Evolutionary conservation across 2,329 filamentous ascomycete species (phyloP), one percentile per base, ranked within the genome.

Genomic region (Sporothrix mexicana): DNA sequence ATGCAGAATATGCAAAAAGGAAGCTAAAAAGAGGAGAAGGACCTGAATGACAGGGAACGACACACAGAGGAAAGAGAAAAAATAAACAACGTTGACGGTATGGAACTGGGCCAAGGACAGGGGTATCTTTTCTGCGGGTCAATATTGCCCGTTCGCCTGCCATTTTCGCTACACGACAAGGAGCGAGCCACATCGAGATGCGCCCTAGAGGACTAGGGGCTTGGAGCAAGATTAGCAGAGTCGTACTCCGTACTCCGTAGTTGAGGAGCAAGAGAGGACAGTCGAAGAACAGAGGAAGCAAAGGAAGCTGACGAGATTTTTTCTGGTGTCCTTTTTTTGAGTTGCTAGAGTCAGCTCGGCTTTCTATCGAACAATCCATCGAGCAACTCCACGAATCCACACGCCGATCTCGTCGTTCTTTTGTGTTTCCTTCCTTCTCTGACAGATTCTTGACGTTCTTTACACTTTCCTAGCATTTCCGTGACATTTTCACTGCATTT

Each of bases 111-210:
- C 61, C 61, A 66, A 47, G 41, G 61, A 43, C 61, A 47, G 23
- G 64, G 64, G 45, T 36, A 2, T 15, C 13, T 20, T n/a, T 62
- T 20, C 15, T 51, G 62, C 62, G 62, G 45, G 45, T 45, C 61
- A 64, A 51, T 51, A 67, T 67, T 67, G 45, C 64, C 45, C 49
- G 43, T n/a, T 67, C 51, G 45, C 64, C 45, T 67, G 62, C 20
- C 61, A 66, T 66, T 66, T 47, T 66, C n/a, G n/a, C 61, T 25
- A 47, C 41, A 64, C 61, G 61, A 64, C 61, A 66, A 47, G 59
- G 41, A 47, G 41, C 41, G 61, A 66, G 20, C 61, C 41, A 66
- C 41, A 66, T 66, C 61, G 61, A 66, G 41, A 66, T 47, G 41
- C 12, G 20, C 59, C 36, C 36, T 23, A 23, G n/a, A 45, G 36